phyloP scores from a whole-genome alignment of 2,329 filamentous ascomycete genomes.

The Orbilia blumenaviensis region DNA sequence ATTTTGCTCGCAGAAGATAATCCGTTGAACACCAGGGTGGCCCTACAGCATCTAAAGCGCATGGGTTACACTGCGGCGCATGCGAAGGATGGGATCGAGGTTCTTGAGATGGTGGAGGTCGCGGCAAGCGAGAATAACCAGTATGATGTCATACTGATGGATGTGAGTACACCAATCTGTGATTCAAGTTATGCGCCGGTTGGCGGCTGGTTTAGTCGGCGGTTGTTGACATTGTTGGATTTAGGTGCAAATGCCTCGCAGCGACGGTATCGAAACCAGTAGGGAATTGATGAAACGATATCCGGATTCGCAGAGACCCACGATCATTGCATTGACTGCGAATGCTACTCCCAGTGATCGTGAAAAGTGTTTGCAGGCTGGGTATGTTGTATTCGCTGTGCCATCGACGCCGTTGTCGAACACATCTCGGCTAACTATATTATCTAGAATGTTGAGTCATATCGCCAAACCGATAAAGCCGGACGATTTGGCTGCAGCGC shows the following conservation, averaged over 20 bases:
- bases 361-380: conserved; percentile 87
- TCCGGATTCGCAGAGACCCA: conserved; percentile 71
- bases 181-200: neutral
- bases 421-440: conserved; percentile 3
- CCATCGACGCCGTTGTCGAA: neutral
- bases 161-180: conserved; percentile 66
- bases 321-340: conserved; percentile 94
- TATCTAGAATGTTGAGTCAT: conserved; percentile 92
- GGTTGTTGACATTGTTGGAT: conserved; percentile 87
- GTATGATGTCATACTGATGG: conserved; percentile 60
- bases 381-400: conserved; percentile 16
- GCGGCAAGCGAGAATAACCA: conserved; percentile 56
- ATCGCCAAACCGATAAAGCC: conserved; percentile 95
- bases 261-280: conserved; percentile 58
- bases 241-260: conserved; percentile 93
- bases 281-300: conserved; percentile 57
- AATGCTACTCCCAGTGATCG: conserved; percentile 98
- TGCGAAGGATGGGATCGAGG: conserved; percentile 92
- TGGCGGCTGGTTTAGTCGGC: neutral
- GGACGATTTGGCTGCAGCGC: conserved; percentile 91
- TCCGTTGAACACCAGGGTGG: conserved; percentile 91
- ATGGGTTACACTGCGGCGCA: conserved; percentile 93
- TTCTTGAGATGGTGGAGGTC: conserved; percentile 70
- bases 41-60: conserved; percentile 95
- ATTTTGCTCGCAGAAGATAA: conserved; percentile 97